phyloP scores from a whole-genome alignment of 495 filamentous ascomycete species.

The Xanthoparmelia taractica region DNA sequence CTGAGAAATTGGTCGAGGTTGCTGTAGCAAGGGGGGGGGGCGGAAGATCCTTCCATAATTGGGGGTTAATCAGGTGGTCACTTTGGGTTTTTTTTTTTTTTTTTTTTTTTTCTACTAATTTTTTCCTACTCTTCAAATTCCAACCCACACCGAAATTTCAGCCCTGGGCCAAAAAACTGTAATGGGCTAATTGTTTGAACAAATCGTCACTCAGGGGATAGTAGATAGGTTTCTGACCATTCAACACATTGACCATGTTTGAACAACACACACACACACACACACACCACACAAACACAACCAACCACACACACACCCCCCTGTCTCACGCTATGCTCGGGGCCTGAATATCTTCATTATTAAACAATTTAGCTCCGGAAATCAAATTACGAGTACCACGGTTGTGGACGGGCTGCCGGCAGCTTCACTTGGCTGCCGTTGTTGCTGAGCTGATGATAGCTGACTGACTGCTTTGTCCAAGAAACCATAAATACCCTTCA shows the following conservation, averaged over 20 bases:
- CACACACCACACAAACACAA: too few relatives aligned
- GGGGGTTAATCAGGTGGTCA: not conserved
- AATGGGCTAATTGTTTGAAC: not conserved
- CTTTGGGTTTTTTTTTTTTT: not conserved
- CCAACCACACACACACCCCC: too few relatives aligned
- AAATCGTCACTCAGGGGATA: not conserved
- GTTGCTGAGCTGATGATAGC: slow-evolving; percentile 1
- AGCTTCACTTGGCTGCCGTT: slow-evolving; percentile 14
- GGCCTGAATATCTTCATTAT: slow-evolving; percentile 23
- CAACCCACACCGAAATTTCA: not conserved
- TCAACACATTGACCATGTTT: not conserved
- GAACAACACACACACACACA: too few relatives aligned
- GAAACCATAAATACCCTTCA: slow-evolving; percentile 21
- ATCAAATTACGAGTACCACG: slow-evolving; percentile 21
- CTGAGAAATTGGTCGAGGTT: not conserved
- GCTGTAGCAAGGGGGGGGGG: not conserved
- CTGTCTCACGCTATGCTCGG: slow-evolving; percentile 1
- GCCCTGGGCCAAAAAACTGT: not conserved
- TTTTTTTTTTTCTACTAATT: too few relatives aligned
- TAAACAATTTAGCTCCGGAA: not conserved
- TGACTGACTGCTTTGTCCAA: not conserved
- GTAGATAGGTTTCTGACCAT: not conserved
- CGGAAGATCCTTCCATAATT: not conserved
- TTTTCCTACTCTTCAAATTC: not conserved
- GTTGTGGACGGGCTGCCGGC: slow-evolving; percentile 14